Conservation (phyloP, 805 yeast species). For the Spathaspora passalidarum region DNA sequence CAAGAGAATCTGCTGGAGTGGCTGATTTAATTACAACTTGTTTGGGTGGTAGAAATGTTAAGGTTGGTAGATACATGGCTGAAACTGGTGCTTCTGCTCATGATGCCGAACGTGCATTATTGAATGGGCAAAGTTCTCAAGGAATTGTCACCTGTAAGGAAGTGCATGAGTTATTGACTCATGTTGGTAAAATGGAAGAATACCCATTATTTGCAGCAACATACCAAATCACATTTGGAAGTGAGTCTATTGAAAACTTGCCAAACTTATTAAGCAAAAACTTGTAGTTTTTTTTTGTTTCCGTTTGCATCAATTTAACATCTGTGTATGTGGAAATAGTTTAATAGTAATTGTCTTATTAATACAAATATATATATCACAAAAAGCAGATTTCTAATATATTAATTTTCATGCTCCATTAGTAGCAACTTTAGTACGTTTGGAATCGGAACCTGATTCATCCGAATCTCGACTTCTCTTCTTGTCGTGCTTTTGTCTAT, state of each 20-base stretch:
- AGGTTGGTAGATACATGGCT: constrained; percentile 45
- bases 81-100: constrained; percentile 39
- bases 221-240: constrained; percentile 40
- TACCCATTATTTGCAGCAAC: constrained; percentile 48
- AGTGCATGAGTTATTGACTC: constrained; percentile 43
- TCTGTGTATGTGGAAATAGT: too few species aligned
- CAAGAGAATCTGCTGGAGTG: constrained; percentile 45
- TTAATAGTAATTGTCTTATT: neutral
- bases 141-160: constrained; percentile 46
- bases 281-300: too few species aligned
- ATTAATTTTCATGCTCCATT: neutral
- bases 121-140: constrained; percentile 46
- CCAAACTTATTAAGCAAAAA: constrained; percentile 32
- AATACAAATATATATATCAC: neutral
- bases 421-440: neutral
- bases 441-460: neutral
- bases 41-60: constrained; percentile 47
- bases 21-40: constrained; percentile 49
- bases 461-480: constrained; percentile 5
- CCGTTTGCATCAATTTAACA: too few species aligned
- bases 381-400: neutral
- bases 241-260: constrained; percentile 39
- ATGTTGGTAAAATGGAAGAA: constrained; percentile 29
- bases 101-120: constrained; percentile 42
- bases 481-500: constrained; percentile 35